Base-by-base conservation (phyloP, 768 basidiomycete genomes). In the Mycena latifolia region DNA sequence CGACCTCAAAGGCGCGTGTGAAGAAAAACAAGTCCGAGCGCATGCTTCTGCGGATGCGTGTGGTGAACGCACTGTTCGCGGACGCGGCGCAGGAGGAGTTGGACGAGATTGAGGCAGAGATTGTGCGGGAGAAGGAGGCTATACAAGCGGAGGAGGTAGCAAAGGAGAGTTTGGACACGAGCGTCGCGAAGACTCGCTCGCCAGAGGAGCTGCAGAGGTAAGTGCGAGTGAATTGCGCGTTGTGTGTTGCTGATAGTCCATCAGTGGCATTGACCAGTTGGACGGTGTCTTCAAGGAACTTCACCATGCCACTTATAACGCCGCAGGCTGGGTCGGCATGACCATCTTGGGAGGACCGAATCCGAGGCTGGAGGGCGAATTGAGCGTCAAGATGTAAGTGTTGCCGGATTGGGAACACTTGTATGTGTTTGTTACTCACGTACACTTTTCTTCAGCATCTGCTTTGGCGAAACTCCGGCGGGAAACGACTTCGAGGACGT, bases 401-500 rank as follows among this genome's bases (percentile, higher is more conserved):
- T 51, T 29, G 37, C n/a, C n/a, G 48, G 48, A 50, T 17, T 47
- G n/a, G n/a, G n/a, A n/a, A n/a, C n/a, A n/a, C n/a, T 18, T 31
- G 27, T 22, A 10, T 14, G 25, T 5, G 39, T 45, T 15, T 12
- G 25, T 25, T n/a, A 22, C 29, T n/a, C 3, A 39, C 39, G 6
- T 22, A 33, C 29, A 15, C n/a, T 27, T 17, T 25, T 20, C 22
- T 20, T 20, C 60, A 62, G 61, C 33, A 55, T 62, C 43, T 62
- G 52, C 45, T 35, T 37, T 29, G 61, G 53, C 43, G 22, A 31
- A 12, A 62, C 61, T 20, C 53, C 53, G 11, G 52, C 24, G 1
- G 53, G 61, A 6, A 62, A 62, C 45, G 61, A 62, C 61, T 62
- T 62, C 35, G 53, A 62, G 18, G 43, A 54, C 5, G 31, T 15